A percentile compares a stretch with the other conserved stretches of the same genome.
These are phyloP conservation scores for Nakazawaea ishiwadae DNA, from an alignment of 805 yeast genomes.

Conservation along the genomic window DNA sequence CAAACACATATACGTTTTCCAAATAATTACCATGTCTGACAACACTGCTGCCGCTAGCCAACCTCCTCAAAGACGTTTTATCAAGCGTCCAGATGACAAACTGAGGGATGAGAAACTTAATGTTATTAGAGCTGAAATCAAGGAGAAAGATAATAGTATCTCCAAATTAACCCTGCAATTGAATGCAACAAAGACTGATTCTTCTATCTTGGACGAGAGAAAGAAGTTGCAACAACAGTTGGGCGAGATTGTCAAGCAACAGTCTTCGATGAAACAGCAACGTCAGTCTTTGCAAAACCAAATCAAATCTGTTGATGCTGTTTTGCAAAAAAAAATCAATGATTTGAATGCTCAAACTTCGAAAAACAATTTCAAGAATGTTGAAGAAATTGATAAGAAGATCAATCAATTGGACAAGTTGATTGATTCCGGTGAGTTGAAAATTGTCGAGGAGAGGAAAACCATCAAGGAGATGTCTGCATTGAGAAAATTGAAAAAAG, in stretches of 20 bases:
- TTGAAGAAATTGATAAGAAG: slow-evolving; percentile 65
- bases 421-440: slow-evolving; percentile 73
- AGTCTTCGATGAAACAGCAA: slow-evolving; percentile 27
- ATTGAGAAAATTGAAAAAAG: slow-evolving; percentile 76
- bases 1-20: too few species aligned
- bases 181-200: slow-evolving; percentile 46
- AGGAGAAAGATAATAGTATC: slow-evolving; percentile 53
- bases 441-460: slow-evolving; percentile 88
- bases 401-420: slow-evolving; percentile 62
- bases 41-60: slow-evolving; percentile 11
- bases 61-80: slow-evolving; percentile 39
- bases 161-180: slow-evolving; percentile 50
- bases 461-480: slow-evolving; percentile 79
- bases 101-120: slow-evolving; percentile 56
- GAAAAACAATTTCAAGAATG: slow-evolving; percentile 63
- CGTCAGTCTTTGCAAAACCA: slow-evolving; percentile 45
- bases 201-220: slow-evolving; percentile 47
- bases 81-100: slow-evolving; percentile 72
- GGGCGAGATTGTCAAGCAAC: slow-evolving; percentile 37
- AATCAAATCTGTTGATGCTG: slow-evolving; percentile 64
- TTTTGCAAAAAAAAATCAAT: slow-evolving; percentile 66
- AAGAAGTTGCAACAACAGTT: slow-evolving; percentile 41
- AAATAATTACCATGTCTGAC: too few species aligned
- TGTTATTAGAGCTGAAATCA: slow-evolving; percentile 54
- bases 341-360: slow-evolving; percentile 72